These are phyloP conservation scores for Carex scoparia DNA, from an alignment of 176 grass and related monocot species.

Conservation along the genomic window DNA sequence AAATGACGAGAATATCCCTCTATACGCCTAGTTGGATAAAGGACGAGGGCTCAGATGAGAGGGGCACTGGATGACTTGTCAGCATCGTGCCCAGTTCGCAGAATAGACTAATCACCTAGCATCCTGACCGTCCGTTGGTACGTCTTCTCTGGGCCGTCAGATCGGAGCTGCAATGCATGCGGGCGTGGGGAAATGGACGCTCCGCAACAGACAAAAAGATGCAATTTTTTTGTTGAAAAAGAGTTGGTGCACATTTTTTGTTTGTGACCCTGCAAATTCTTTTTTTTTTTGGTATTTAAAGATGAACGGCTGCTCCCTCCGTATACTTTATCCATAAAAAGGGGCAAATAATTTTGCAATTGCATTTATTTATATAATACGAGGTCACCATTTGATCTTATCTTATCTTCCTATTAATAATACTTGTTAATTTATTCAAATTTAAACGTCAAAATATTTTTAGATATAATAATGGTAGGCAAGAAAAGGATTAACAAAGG, in stretches of 20 bases:
- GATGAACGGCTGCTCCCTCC: not conserved
- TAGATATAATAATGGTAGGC: not conserved
- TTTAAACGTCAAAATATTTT: not conserved
- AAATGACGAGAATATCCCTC: slow-evolving; percentile 4
- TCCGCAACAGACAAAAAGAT: slow-evolving; percentile 23
- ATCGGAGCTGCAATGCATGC: not conserved
- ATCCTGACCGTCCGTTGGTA: slow-evolving; percentile 15
- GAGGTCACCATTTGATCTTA: not conserved
- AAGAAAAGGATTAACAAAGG: not conserved
- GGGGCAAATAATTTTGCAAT: not conserved
- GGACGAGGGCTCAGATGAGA: slow-evolving; percentile 7
- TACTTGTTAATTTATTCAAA: not conserved
- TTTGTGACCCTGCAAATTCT: not conserved
- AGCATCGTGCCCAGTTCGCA: not conserved
- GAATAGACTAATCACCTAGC: slow-evolving; percentile 21
- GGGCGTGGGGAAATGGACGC: slow-evolving; percentile 4
- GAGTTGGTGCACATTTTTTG: not conserved
- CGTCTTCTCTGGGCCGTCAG: not conserved
- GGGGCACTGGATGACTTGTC: slow-evolving; percentile 18
- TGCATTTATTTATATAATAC: not conserved
- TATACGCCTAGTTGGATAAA: not conserved
- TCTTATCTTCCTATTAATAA: not conserved
- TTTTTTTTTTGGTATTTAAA: not conserved
- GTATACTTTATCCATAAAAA: not conserved
- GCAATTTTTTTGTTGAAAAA: slow-evolving; percentile 3